Conservation (phyloP, 495 filamentous ascomycete genomes). For the Umbilicaria muhlenbergii region DNA sequence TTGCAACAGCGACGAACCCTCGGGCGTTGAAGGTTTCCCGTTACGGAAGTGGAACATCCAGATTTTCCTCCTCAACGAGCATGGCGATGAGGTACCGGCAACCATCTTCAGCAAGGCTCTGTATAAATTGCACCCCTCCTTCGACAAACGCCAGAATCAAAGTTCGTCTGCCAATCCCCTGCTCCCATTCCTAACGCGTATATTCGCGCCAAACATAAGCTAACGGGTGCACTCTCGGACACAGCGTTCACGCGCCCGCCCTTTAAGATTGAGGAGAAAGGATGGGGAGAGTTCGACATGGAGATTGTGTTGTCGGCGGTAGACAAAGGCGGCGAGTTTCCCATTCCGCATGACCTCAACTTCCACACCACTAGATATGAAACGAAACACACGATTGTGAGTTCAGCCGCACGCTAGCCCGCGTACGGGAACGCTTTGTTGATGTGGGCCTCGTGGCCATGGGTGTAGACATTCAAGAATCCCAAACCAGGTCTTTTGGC, state of each 20-base stretch:
- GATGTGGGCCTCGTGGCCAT: no score
- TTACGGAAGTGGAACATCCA: constrained; percentile 61
- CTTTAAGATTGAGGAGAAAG: constrained; percentile 81
- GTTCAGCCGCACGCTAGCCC: constrained; percentile 14
- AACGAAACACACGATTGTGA: constrained; percentile 59
- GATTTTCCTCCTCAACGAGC: constrained; percentile 42
- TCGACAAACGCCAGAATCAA: constrained; percentile 62
- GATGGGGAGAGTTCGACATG: constrained; percentile 99
- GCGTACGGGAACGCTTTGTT: background rate
- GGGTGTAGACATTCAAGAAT: constrained; percentile 64
- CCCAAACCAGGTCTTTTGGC: constrained; percentile 68
- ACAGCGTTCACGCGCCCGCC: constrained; percentile 68
- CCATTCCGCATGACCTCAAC: constrained; percentile 79
- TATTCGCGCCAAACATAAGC: background rate
- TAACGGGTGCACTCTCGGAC: background rate
- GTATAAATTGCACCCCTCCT: constrained; percentile 88
- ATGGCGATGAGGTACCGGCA: constrained; percentile 54
- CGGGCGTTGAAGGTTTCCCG: constrained; percentile 72
- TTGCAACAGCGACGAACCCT: constrained; percentile 43
- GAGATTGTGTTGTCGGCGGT: constrained; percentile 61
- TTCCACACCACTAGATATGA: constrained; percentile 73
- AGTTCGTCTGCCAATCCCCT: constrained; percentile 35
- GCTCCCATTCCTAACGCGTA: background rate
- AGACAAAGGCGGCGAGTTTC: constrained; percentile 72
- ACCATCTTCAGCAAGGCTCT: constrained; percentile 77